phyloP scores from a whole-genome alignment of 768 basidiomycete species.

The Tremella yokohamensis region DNA sequence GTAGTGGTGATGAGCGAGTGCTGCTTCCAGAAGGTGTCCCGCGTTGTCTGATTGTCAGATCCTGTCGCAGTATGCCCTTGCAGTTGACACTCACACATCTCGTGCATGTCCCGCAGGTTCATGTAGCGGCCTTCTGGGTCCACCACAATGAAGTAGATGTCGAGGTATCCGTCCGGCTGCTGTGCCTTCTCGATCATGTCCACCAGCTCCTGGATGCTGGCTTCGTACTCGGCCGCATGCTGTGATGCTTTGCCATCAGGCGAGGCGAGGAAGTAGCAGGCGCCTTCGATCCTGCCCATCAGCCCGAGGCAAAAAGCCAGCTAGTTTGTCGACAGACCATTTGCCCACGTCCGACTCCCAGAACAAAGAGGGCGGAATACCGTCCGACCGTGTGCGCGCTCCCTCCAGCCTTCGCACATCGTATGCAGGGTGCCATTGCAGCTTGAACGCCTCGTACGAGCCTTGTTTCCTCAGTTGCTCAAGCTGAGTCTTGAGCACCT shows the following conservation, averaged over 20 bases:
- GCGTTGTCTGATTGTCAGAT: conserved; percentile 21
- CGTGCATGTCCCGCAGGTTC: conserved; percentile 31
- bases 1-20: conserved; percentile 25
- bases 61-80: not conserved
- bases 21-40: conserved; percentile 28
- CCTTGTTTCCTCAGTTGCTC: conserved; percentile 32
- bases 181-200: conserved; percentile 32
- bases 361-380: conserved; percentile 26
- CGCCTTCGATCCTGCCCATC: conserved; percentile 28
- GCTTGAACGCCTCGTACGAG: conserved; percentile 29
- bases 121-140: conserved; percentile 24
- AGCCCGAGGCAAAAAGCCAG: not conserved
- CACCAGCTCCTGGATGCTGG: conserved; percentile 24
- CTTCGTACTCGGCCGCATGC: conserved; percentile 17
- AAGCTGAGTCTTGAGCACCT: conserved; percentile 33
- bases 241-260: conserved; percentile 8
- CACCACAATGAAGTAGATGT: conserved; percentile 32
- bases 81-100: conserved; percentile 24
- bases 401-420: conserved; percentile 23
- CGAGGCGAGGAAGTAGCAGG: conserved; percentile 27
- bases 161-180: conserved; percentile 28
- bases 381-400: conserved; percentile 11
- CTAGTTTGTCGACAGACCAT: conserved; percentile 14
- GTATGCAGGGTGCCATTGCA: conserved; percentile 24
- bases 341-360: conserved; percentile 37